Evolutionary conservation across 177 flowering plant species (phyloP).

Genomic region (Telopea speciosissima): DNA sequence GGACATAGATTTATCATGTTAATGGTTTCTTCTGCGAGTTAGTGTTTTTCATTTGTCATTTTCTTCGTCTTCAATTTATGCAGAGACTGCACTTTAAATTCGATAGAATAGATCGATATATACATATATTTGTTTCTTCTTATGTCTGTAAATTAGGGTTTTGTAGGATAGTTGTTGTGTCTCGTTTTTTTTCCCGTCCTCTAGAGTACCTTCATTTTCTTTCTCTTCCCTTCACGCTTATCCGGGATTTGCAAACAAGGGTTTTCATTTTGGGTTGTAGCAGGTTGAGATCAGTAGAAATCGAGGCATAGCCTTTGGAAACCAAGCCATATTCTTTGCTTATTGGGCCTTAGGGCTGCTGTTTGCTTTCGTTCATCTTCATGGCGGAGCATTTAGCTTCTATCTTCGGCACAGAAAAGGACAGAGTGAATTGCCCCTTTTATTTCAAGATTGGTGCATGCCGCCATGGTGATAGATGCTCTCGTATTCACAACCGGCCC

Average conservation of each 20-base stretch:
- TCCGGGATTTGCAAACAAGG: not conserved
- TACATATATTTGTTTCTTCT: no score
- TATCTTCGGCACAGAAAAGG: constrained; percentile 3
- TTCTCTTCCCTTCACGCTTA: not conserved
- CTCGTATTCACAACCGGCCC: constrained; percentile 4
- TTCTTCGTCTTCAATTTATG: not conserved
- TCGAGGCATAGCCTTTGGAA: constrained; percentile 1
- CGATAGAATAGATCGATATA: not conserved
- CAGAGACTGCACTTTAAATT: not conserved
- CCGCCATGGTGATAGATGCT: constrained; percentile 11
- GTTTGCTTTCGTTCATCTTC: not conserved
- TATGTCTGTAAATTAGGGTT: not conserved
- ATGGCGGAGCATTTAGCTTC: constrained; percentile 90
- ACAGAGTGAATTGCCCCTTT: constrained; percentile 51
- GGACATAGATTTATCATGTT: not conserved
- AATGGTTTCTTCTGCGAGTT: constrained; percentile 1
- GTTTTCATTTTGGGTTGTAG: not conserved
- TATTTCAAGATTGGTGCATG: constrained; percentile 91
- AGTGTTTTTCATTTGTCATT: not conserved
- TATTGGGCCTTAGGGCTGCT: not conserved
- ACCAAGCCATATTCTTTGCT: not conserved
- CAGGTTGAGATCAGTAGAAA: not conserved
- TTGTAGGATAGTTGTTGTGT: not conserved
- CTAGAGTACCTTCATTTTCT: not conserved
- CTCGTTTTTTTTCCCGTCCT: no score